Evolutionary conservation across 2,329 filamentous ascomycete species (phyloP), one percentile per base, ranked within the genome.

Genomic region (Dactylellina sp.): DNA sequence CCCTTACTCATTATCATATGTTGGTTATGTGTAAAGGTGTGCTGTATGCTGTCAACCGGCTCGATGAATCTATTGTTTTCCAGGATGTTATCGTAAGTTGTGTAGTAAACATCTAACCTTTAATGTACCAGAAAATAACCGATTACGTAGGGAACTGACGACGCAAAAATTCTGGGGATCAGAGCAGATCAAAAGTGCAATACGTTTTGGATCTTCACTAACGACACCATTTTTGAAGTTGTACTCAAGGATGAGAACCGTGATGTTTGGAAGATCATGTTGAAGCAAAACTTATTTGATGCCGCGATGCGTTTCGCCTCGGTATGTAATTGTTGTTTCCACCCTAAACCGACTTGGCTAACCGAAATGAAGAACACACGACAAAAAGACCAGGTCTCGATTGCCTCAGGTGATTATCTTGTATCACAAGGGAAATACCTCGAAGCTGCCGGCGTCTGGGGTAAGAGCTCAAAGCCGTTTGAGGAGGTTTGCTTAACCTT

Each of bases 151-250:
- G 63, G 28, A 12, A 90, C 94, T 63, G 86, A 88, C 2, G 91
- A 90, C 0, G 91, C 97, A 78, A 89, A 86, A 78, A 88, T 89
- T 2, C 83, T 99, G n/a, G 93, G 91, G 0, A 86, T 99, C 16
- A 89, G 93, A 56, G 89, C 94, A 7, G 95, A 99, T 81, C 86
- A 91, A 74, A 94, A 95, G 81, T 97, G 97, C 84, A 96, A 94
- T 79, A 99, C 95, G 0, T 97, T 94, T 80, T 99, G 96, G 95
- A 86, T 99, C 1, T 96, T 98, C 79, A 98, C 94, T 0, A 86
- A 88, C 0, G 87, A 91, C 65, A 93, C 96, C 79, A 97, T 99
- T 56, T 97, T 93, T 77, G 95, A 99, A 82, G 90, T 99, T 70
- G 91, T 95, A 11, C 90, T 94, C 11, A 90, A 89, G 47, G 92